A percentile compares a stretch with the other conserved stretches of the same genome.
Conservation (phyloP, 768 basidiomycete genomes). For the Amanita subjunquillea region DNA sequence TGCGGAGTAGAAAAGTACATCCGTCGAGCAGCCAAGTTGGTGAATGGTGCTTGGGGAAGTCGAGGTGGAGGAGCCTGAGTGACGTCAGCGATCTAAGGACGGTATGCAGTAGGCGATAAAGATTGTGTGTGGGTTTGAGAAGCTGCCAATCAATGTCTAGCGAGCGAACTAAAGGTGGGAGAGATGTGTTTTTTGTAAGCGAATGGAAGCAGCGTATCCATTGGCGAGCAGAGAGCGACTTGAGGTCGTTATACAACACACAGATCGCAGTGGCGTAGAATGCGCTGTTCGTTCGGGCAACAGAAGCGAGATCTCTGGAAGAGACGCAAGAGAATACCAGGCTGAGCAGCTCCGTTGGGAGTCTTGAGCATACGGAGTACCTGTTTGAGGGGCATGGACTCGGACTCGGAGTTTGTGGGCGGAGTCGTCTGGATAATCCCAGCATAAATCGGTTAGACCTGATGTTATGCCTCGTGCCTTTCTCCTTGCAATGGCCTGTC, state of each 20-base stretch:
- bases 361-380: neutral
- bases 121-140: conserved; percentile 30
- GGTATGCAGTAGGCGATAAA: conserved; percentile 38
- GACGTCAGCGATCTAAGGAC: conserved; percentile 26
- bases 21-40: conserved; percentile 40
- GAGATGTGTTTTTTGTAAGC: conserved; percentile 25
- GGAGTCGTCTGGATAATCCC: neutral
- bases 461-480: neutral
- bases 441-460: neutral
- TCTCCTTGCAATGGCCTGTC: neutral
- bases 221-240: conserved; percentile 17
- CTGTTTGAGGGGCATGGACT: neutral
- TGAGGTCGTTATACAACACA: conserved; percentile 23
- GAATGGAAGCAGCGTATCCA: conserved; percentile 27
- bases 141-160: conserved; percentile 34
- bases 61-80: conserved; percentile 36
- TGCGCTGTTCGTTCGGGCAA: conserved; percentile 16
- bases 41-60: conserved; percentile 30
- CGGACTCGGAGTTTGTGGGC: neutral
- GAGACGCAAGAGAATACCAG: conserved; percentile 15
- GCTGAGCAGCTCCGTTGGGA: conserved; percentile 26
- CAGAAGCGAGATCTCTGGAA: conserved; percentile 12
- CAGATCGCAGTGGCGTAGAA: conserved; percentile 19
- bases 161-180: conserved; percentile 30
- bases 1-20: conserved; percentile 32